Conservation (phyloP, 805 yeast species). For the Priceomyces fermenticarens region DNA sequence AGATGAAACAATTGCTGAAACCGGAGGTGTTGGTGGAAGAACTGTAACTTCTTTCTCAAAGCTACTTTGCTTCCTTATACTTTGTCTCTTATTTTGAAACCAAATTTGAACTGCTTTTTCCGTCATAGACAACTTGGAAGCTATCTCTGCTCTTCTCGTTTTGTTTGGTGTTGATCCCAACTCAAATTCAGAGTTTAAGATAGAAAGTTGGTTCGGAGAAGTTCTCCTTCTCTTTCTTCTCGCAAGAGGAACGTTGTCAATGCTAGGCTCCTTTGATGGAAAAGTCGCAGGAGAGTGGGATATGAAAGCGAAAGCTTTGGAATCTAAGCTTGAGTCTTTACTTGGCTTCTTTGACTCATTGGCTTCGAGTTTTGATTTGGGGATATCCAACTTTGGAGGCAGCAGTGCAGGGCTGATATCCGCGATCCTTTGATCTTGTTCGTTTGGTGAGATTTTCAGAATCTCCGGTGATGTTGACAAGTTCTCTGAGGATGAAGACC, state of each 20-base stretch:
- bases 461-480: constrained; percentile 24
- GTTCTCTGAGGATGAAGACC: background rate
- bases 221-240: constrained; percentile 95
- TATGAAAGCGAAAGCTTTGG: constrained; percentile 72
- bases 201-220: constrained; percentile 77
- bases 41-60: constrained; percentile 40
- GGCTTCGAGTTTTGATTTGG: background rate
- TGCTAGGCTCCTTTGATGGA: constrained; percentile 75
- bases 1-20: constrained; percentile 17
- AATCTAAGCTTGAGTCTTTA: background rate
- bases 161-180: constrained; percentile 80
- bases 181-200: constrained; percentile 77
- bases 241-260: constrained; percentile 89
- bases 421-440: background rate
- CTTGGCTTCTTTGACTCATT: background rate
- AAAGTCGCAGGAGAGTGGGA: constrained; percentile 90
- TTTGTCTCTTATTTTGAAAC: constrained; percentile 95
- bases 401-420: background rate
- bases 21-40: constrained; percentile 39
- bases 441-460: constrained; percentile 41
- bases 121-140: constrained; percentile 82
- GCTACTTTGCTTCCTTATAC: constrained; percentile 52
- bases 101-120: constrained; percentile 97
- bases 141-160: constrained; percentile 71
- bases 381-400: background rate